Conservation (phyloP, 306 rosid species). For the Calophaca sinica region DNA sequence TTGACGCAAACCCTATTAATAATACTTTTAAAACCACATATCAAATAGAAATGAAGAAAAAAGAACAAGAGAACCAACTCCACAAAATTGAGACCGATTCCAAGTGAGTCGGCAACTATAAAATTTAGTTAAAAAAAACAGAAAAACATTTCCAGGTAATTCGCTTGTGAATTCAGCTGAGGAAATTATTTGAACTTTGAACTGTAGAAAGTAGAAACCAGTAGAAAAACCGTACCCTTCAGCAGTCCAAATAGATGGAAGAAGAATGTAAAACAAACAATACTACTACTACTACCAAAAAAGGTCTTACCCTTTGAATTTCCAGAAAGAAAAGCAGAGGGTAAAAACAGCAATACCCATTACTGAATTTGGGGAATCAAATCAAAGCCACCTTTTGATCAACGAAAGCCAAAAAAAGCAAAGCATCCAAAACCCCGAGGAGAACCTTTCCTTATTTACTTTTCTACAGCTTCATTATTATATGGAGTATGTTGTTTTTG, state of each 20-base stretch:
- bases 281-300: not conserved
- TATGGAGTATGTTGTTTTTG: too few relatives aligned
- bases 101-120: constrained; percentile 1
- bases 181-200: too few relatives aligned
- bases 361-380: constrained; percentile 49
- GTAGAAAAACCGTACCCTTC: not conserved
- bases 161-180: too few relatives aligned
- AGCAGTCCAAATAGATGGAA: not conserved
- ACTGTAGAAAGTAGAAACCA: too few relatives aligned
- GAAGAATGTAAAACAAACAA: not conserved
- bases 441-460: constrained; percentile 38
- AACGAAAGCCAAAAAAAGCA: constrained; percentile 35
- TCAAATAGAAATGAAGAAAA: too few relatives aligned
- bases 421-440: constrained; percentile 40
- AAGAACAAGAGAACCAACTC: not conserved
- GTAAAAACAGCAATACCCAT: constrained; percentile 56
- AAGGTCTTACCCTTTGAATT: constrained; percentile 64
- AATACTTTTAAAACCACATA: too few relatives aligned
- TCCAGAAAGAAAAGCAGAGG: constrained; percentile 60
- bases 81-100: constrained; percentile 37
- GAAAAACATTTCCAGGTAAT: not conserved
- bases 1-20: too few relatives aligned
- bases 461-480: not conserved
- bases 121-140: constrained; percentile 1
- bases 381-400: constrained; percentile 49